A percentile compares a stretch with the other conserved stretches of the same genome.
Evolutionary conservation across 2,329 filamentous ascomycete species (phyloP).

Genomic region (Lecanicillium sp.): DNA sequence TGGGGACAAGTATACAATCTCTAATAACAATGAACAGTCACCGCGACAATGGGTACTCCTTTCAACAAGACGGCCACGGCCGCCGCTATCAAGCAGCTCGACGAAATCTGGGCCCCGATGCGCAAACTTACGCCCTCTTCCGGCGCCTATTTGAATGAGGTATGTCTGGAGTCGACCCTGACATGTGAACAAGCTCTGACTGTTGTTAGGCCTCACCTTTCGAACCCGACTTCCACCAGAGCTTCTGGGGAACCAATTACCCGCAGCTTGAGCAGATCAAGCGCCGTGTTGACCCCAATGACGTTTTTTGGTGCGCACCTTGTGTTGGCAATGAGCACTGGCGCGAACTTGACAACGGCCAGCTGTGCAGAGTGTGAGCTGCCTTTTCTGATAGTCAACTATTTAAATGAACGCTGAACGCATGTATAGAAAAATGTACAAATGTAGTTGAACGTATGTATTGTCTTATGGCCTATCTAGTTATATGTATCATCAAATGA

Average conservation of each 20-base stretch:
- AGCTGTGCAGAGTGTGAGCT: conserved; percentile 21
- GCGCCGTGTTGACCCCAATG: conserved; percentile 37
- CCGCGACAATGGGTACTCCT: conserved; percentile 22
- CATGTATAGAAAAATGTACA: too few species aligned
- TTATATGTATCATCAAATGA: too few species aligned
- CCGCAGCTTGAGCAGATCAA: conserved; percentile 39
- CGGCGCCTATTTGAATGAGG: conserved; percentile 43
- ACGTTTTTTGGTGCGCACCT: conserved; percentile 43
- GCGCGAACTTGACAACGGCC: conserved; percentile 22
- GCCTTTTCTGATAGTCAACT: background rate
- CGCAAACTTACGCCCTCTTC: conserved; percentile 33
- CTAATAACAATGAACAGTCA: conserved; percentile 20
- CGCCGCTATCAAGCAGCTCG: conserved; percentile 22
- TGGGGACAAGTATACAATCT: background rate
- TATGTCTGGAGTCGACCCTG: conserved; percentile 17
- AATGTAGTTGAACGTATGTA: too few species aligned
- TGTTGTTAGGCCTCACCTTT: conserved; percentile 26
- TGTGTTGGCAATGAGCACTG: conserved; percentile 42
- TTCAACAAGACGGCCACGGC: conserved; percentile 27
- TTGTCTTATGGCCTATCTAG: too few species aligned
- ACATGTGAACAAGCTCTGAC: accelerated
- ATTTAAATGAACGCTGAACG: background rate
- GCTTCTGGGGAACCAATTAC: conserved; percentile 43
- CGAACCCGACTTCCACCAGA: conserved; percentile 33
- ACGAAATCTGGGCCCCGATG: conserved; percentile 28